Percentiles rank a stretch among this genome's conserved stretches.
phyloP scores from a whole-genome alignment of 306 rosid species.

The Acacia acuminata region DNA sequence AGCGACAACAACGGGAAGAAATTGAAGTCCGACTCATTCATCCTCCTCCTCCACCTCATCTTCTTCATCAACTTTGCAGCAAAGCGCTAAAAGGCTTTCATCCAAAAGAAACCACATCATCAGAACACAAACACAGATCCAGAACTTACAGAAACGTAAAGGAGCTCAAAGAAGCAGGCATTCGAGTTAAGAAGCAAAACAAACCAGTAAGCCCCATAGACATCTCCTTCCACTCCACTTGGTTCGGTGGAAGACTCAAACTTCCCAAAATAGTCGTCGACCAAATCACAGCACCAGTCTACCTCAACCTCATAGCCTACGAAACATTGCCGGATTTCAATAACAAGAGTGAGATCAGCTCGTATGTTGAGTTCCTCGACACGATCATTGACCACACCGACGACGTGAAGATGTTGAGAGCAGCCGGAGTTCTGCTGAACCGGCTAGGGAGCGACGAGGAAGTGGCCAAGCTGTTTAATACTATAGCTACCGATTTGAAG shows the following conservation, averaged over 20 bases:
- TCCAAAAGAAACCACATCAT: too few species aligned
- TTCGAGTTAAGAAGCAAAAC: not conserved
- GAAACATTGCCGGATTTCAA: not conserved
- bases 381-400: constrained; percentile 15
- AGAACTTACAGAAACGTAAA: not conserved
- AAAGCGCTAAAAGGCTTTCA: not conserved
- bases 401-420: constrained; percentile 25
- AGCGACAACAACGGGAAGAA: not conserved
- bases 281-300: not conserved
- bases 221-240: not conserved
- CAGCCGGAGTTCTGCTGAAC: constrained; percentile 6
- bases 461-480: constrained; percentile 24
- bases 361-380: not conserved
- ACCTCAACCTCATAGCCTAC: not conserved
- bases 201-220: not conserved
- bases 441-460: constrained; percentile 34
- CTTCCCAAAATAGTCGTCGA: not conserved
- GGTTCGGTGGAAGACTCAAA: not conserved
- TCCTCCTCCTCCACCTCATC: not conserved
- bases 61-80: not conserved
- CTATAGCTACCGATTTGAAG: constrained; percentile 16
- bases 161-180: not conserved
- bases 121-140: not conserved
- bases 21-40: too few species aligned
- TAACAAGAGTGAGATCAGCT: not conserved